Evolutionary conservation across 73 alveolate genomes (phyloP).

Genomic region (Paramecium bursaria): DNA sequence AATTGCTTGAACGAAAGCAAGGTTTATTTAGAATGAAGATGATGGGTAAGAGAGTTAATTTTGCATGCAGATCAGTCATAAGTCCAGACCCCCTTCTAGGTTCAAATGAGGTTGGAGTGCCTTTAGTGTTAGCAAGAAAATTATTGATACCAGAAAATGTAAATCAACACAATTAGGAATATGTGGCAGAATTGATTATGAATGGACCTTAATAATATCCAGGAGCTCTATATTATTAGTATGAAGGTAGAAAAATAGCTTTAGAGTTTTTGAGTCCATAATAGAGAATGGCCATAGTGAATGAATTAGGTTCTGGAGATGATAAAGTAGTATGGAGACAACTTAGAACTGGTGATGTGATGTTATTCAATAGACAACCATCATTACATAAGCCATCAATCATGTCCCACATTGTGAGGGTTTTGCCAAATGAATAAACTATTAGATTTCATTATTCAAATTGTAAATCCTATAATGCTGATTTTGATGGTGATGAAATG

Average conservation of each 20-base stretch:
- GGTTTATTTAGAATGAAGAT: slow-evolving; percentile 99
- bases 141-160: slow-evolving; percentile 97
- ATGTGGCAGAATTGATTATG: slow-evolving; percentile 85
- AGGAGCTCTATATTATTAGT: slow-evolving; percentile 73
- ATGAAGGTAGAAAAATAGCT: slow-evolving; percentile 84
- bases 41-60: slow-evolving; percentile 99
- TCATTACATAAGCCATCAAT: slow-evolving; percentile 98
- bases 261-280: slow-evolving; percentile 82
- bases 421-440: slow-evolving; percentile 95
- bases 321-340: slow-evolving; percentile 94
- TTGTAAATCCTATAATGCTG: slow-evolving; percentile 99
- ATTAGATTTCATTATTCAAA: slow-evolving; percentile 99
- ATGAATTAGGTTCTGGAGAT: slow-evolving; percentile 81
- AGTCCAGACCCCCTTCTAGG: slow-evolving; percentile 99
- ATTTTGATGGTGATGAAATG: slow-evolving; percentile 99
- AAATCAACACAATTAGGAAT: slow-evolving; percentile 84
- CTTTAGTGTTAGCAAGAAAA: slow-evolving; percentile 95
- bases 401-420: slow-evolving; percentile 84
- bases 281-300: slow-evolving; percentile 90
- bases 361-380: slow-evolving; percentile 98
- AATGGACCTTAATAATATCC: slow-evolving; percentile 81
- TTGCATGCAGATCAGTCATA: slow-evolving; percentile 99
- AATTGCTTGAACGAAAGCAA: slow-evolving; percentile 96
- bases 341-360: slow-evolving; percentile 93
- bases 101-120: slow-evolving; percentile 99